These are phyloP conservation scores for Leishmania braziliensis DNA, from an alignment of 208 protist species.

Conservation along the genomic window DNA sequence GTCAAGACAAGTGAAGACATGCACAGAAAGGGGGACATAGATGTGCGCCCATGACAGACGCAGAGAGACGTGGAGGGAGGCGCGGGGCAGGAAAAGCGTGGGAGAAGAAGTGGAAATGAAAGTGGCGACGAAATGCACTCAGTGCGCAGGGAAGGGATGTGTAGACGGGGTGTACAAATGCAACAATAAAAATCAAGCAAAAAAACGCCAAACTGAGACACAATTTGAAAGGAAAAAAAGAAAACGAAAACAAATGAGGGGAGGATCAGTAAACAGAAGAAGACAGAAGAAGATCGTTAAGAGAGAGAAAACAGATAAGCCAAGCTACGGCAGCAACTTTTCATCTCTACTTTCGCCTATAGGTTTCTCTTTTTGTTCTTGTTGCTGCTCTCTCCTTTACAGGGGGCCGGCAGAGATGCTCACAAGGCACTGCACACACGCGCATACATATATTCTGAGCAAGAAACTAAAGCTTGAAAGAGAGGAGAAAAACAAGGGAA, in stretches of 20 bases:
- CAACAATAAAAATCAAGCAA: slow-evolving; percentile 2
- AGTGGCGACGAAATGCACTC: not conserved
- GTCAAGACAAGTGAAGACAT: slow-evolving; percentile 9
- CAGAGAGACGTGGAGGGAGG: not conserved
- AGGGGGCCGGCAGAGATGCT: not conserved
- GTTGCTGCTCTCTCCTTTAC: not conserved
- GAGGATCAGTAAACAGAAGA: slow-evolving; percentile 1
- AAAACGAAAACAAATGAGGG: not conserved
- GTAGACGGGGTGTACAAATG: not conserved
- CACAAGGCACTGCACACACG: not conserved
- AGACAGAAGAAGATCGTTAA: not conserved
- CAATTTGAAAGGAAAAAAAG: slow-evolving; percentile 12
- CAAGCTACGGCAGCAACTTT: slow-evolving; percentile 3
- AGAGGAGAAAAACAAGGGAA: not conserved
- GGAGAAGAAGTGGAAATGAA: not conserved
- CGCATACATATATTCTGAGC: not conserved
- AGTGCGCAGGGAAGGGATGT: not conserved
- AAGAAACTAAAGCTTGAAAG: not conserved
- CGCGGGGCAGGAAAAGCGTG: not conserved
- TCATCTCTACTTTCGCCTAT: not conserved
- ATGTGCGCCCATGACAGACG: not conserved
- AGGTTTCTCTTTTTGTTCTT: slow-evolving; percentile 4
- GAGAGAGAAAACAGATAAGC: not conserved
- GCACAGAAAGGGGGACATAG: not conserved
- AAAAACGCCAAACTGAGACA: slow-evolving; percentile 2